These are phyloP conservation scores for Chlorella ohadii DNA, from an alignment of 139 green algal species.

Conservation along the genomic window DNA sequence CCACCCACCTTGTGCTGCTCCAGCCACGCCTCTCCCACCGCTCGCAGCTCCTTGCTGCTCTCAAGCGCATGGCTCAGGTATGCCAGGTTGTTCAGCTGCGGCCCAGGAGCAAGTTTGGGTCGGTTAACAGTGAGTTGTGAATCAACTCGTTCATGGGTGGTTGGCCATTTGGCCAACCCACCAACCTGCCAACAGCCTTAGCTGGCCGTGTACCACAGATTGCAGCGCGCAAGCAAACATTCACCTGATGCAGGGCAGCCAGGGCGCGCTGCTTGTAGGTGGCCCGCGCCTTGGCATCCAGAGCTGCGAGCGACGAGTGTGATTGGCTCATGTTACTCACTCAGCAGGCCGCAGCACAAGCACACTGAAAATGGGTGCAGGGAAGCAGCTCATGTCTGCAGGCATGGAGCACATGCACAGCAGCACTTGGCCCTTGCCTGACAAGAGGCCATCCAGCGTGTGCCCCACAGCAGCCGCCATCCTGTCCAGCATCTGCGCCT, in stretches of 20 bases:
- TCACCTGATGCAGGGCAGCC: conserved; percentile 52
- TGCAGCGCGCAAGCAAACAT: no score
- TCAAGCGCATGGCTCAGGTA: conserved; percentile 49
- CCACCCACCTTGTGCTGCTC: conserved; percentile 59
- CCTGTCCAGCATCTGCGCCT: conserved; percentile 13
- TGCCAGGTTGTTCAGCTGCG: conserved; percentile 58
- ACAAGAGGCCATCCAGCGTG: conserved; percentile 34
- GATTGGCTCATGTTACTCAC: no score
- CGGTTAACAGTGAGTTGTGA: no score
- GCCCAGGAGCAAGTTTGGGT: no score
- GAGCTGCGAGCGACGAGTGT: neutral
- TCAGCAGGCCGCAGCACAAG: no score
- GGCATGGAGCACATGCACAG: neutral
- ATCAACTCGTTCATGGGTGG: no score
- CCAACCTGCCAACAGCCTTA: no score
- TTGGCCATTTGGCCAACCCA: no score
- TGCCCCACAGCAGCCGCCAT: conserved; percentile 25
- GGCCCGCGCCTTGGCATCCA: conserved; percentile 26
- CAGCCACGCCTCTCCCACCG: conserved; percentile 66
- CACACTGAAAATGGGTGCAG: no score
- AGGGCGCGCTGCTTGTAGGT: conserved; percentile 34
- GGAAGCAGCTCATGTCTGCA: no score
- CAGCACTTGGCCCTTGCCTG: neutral
- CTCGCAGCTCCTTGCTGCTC: conserved; percentile 39
- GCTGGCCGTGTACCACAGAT: no score